Conservation (phyloP, 495 filamentous ascomycete species). For the Aspergillus taichungensis region DNA sequence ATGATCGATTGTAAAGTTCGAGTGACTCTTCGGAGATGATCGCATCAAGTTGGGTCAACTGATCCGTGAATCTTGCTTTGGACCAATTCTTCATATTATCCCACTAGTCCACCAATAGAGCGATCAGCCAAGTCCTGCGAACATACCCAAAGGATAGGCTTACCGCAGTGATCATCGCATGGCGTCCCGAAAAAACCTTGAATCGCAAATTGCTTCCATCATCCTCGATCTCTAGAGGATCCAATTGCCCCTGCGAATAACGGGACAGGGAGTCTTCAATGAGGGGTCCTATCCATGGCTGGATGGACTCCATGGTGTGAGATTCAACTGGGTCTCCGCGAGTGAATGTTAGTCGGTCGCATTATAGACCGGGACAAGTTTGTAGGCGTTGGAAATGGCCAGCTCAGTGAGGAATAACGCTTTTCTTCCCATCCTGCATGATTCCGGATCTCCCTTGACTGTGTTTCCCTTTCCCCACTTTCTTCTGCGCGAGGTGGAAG, state of each 20-base stretch:
- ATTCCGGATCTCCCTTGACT: too few species aligned
- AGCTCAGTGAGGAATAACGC: too few species aligned
- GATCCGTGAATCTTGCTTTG: conserved; percentile 28
- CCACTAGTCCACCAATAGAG: conserved; percentile 14
- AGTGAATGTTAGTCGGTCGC: too few species aligned
- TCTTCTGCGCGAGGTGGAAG: too few species aligned
- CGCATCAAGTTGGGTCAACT: conserved; percentile 29
- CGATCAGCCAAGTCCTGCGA: conserved; percentile 1
- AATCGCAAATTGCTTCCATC: conserved; percentile 34
- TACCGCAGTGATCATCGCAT: conserved; percentile 21
- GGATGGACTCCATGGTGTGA: conserved; percentile 19
- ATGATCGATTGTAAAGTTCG: conserved; percentile 8
- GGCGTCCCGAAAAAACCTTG: neutral
- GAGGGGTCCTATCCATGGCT: conserved; percentile 25
- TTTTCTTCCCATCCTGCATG: too few species aligned
- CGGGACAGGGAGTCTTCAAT: conserved; percentile 20
- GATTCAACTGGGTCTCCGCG: neutral
- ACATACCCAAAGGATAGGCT: neutral
- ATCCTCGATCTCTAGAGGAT: conserved; percentile 23
- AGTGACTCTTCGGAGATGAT: conserved; percentile 20
- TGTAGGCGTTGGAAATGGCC: too few species aligned
- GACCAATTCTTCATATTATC: conserved; percentile 6
- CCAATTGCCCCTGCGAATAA: conserved; percentile 10
- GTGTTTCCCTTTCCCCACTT: too few species aligned
- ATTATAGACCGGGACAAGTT: too few species aligned